phyloP scores from a whole-genome alignment of 257 asterid species.

The Striga asiatica region DNA sequence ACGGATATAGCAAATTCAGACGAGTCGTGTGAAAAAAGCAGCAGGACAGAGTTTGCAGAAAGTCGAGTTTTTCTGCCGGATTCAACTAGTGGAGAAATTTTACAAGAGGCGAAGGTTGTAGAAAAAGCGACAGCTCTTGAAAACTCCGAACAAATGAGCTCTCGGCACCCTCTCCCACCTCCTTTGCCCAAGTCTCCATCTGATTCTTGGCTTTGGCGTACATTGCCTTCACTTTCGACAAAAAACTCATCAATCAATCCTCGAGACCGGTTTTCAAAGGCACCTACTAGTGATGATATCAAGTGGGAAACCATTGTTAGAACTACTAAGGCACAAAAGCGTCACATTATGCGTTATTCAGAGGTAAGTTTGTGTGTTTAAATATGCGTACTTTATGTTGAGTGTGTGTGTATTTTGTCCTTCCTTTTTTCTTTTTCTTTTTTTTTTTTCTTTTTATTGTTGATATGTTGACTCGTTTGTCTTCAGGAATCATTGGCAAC shows the following conservation, averaged over 20 bases:
- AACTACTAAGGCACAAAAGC: background rate
- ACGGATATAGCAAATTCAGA: constrained; percentile 13
- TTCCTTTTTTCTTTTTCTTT: background rate
- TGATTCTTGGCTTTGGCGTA: background rate
- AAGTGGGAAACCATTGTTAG: background rate
- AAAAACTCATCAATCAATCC: background rate
- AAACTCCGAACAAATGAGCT: background rate
- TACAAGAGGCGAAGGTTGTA: background rate
- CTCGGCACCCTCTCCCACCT: background rate
- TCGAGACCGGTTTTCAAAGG: background rate
- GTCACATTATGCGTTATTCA: background rate
- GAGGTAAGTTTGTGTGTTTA: background rate
- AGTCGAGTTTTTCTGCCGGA: background rate
- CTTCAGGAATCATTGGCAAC: background rate
- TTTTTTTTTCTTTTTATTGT: background rate
- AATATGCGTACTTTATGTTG: background rate
- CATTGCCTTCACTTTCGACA: background rate
- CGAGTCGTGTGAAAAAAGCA: background rate
- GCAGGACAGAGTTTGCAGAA: background rate
- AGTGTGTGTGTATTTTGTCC: background rate
- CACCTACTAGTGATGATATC: background rate
- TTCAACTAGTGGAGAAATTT: background rate
- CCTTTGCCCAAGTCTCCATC: background rate
- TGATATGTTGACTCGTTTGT: no score
- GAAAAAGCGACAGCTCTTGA: no score